Conservation (phyloP, 2,329 filamentous ascomycete species). For the Proliferodiscus dingleyae region DNA sequence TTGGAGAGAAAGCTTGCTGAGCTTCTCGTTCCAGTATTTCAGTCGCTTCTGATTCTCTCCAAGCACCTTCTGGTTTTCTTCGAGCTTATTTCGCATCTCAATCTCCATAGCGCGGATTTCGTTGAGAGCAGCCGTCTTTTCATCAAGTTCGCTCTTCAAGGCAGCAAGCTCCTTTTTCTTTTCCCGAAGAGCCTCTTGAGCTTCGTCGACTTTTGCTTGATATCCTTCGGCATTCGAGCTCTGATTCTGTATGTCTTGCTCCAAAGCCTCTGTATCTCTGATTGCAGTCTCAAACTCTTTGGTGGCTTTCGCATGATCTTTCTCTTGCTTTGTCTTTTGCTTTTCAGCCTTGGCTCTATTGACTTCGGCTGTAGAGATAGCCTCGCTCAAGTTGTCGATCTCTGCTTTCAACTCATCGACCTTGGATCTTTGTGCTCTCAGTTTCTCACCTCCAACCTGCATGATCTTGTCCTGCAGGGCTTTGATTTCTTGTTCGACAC, state of each 20-base stretch:
- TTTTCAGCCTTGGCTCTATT: slow-evolving; percentile 92
- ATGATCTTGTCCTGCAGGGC: slow-evolving; percentile 93
- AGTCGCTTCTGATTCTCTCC: slow-evolving; percentile 79
- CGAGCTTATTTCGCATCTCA: slow-evolving; percentile 96
- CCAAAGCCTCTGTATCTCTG: slow-evolving; percentile 70
- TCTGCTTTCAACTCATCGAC: slow-evolving; percentile 86
- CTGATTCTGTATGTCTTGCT: slow-evolving; percentile 74
- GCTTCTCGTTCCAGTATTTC: slow-evolving; percentile 84
- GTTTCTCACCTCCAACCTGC: slow-evolving; percentile 91
- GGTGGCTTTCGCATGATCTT: slow-evolving; percentile 71
- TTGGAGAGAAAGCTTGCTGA: slow-evolving; percentile 76
- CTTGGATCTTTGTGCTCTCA: slow-evolving; percentile 83
- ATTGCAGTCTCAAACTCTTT: slow-evolving; percentile 71
- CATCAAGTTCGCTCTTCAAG: slow-evolving; percentile 81
- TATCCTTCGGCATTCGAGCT: slow-evolving; percentile 69
- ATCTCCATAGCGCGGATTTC: slow-evolving; percentile 86
- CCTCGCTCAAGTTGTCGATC: slow-evolving; percentile 73
- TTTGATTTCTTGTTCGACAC: slow-evolving; percentile 90
- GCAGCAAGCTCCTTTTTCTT: slow-evolving; percentile 77
- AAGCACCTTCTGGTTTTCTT: slow-evolving; percentile 89
- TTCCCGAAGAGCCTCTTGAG: slow-evolving; percentile 68
- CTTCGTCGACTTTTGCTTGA: slow-evolving; percentile 70
- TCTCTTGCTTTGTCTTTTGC: slow-evolving; percentile 79
- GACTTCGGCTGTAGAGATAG: slow-evolving; percentile 81
- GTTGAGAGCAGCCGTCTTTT: slow-evolving; percentile 80